Base-by-base conservation (phyloP, 306 rosid species). In the Vicia villosa region DNA sequence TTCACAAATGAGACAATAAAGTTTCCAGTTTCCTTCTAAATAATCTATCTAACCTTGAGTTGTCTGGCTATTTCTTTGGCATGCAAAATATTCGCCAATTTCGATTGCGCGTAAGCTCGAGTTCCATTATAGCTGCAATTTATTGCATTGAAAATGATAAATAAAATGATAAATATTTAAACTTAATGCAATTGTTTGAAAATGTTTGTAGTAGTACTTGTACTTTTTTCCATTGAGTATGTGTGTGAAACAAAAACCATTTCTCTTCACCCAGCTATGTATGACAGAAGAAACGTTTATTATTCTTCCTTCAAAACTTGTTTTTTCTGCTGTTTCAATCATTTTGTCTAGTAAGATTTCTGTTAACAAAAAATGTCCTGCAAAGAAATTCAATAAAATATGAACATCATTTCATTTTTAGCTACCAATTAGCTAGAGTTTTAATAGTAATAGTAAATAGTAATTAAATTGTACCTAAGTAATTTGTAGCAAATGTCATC, bases 401-500 rank as follows among this genome's bases (percentile, higher is more conserved):
- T 46, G 10, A 46, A 17, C 55, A 49, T 43, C 17, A 4, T 8
- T 15, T 49, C 24, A 17, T 49, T 49, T 16, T 17, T 4, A 16
- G 17, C 54, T 8, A 4, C 13, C 17, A n/a, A 42, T 42, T 42
- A 12, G 47, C 47, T 41, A 11, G n/a, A 41, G 14, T 41, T 41
- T 6, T 32, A 32, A 42, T 42, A 12, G 17, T 11, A 13, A 40
- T 4, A 40, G 45, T 40, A 11, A 40, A 40, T 40, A 28, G 32
- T 28, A 28, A 3, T n/a, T 5, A 30, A 71, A 47, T 60, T 1
- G 17, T 87, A 91, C 99, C 99, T 50, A 91, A 79, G 81, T 91
- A 94, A 76, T 94, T 94, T 72, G 99, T 91, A 34, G 97, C 96
- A 83, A 88, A 91, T 63, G 99, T 94, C 87, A 87, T 83, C 86